Conservation (phyloP, 2,329 filamentous ascomycete genomes). For the Colletotrichum limetticola region DNA sequence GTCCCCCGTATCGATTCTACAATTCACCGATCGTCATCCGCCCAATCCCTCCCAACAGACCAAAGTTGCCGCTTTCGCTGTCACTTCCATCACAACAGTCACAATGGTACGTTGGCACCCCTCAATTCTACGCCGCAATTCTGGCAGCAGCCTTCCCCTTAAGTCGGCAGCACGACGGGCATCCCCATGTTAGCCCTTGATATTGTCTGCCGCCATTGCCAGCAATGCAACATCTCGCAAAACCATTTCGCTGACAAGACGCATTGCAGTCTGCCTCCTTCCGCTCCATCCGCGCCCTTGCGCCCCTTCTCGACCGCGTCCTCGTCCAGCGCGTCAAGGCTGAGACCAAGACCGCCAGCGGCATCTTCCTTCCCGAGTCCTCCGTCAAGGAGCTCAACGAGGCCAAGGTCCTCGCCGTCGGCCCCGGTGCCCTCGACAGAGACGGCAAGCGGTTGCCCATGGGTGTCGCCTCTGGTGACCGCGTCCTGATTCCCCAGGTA, state of each 20-base stretch:
- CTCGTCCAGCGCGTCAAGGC: conserved; percentile 98
- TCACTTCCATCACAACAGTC: conserved; percentile 10
- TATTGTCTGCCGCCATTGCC: not conserved
- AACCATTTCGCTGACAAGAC: not conserved
- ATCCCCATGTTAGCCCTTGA: not conserved
- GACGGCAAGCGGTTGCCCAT: conserved; percentile 89
- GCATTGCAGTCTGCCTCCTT: conserved; percentile 73
- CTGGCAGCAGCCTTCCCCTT: not conserved
- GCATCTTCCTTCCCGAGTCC: conserved; percentile 97
- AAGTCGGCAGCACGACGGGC: not conserved
- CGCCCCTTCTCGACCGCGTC: conserved; percentile 96
- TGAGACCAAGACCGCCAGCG: conserved; percentile 93
- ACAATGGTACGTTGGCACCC: conserved; percentile 39
- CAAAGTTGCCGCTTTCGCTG: conserved; percentile 2
- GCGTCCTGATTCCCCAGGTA: conserved; percentile 95
- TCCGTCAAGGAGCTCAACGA: conserved; percentile 99
- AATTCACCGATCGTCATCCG: conserved; percentile 23
- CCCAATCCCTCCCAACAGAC: conserved; percentile 42
- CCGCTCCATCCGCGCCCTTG: conserved; percentile 95
- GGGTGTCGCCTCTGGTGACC: conserved; percentile 86
- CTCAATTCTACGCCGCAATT: not conserved
- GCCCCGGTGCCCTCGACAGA: conserved; percentile 87
- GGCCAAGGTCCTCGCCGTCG: conserved; percentile 94
- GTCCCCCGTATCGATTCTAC: conserved; percentile 38
- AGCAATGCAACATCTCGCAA: not conserved